phyloP scores from a whole-genome alignment of 2,329 filamentous ascomycete genomes.

The Colletotrichum musicola region DNA sequence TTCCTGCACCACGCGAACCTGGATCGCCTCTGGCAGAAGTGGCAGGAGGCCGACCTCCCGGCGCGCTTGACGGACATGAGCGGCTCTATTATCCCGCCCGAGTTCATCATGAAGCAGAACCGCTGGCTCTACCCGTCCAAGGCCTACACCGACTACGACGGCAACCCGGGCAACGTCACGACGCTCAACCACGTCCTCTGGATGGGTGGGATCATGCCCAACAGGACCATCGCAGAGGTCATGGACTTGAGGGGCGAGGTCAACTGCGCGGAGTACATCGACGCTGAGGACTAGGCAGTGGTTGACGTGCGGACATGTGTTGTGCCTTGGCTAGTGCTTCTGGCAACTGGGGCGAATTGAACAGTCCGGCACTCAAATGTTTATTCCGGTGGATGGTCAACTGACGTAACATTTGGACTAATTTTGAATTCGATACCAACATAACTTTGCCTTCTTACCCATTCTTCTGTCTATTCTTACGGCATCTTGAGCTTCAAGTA shows the following conservation, averaged over 20 bases:
- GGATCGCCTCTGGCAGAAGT: constrained; percentile 22
- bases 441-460: too few species aligned
- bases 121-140: constrained; percentile 22
- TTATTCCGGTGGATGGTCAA: too few species aligned
- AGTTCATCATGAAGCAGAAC: constrained; percentile 26
- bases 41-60: constrained; percentile 33
- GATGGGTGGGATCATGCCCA: constrained; percentile 44
- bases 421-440: too few species aligned
- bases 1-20: constrained; percentile 30
- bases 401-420: neutral
- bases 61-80: constrained; percentile 24
- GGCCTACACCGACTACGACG: constrained; percentile 32
- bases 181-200: constrained; percentile 45
- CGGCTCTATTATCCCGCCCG: constrained; percentile 10
- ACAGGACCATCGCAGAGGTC: constrained; percentile 43
- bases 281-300: constrained; percentile 4
- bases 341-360: neutral
- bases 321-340: too few species aligned
- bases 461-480: neutral
- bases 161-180: constrained; percentile 40
- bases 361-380: too few species aligned
- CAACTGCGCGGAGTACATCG: constrained; percentile 45
- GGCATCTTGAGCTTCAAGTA: constrained; percentile 32
- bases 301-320: too few species aligned
- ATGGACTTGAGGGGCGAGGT: constrained; percentile 45